Percentiles rank a stretch among this genome's conserved stretches.
Evolutionary conservation across 1,284 basidiomycete species (phyloP).

Genomic region (Pascua sp.): DNA sequence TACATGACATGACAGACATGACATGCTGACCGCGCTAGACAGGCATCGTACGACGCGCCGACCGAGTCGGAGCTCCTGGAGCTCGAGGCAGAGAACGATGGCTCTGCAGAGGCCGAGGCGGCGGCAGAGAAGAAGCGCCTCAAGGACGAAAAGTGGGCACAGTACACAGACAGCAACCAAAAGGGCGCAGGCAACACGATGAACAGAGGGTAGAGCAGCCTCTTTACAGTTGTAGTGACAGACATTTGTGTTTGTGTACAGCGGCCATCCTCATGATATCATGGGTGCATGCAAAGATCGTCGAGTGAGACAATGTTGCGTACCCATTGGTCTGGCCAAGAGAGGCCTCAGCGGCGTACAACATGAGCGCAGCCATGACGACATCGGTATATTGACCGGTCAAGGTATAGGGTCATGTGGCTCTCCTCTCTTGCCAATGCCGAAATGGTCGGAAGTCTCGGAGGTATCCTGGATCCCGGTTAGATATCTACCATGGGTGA

Average conservation of each 20-base stretch:
- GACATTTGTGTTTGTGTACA: neutral
- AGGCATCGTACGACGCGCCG: constrained; percentile 62
- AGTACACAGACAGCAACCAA: constrained; percentile 72
- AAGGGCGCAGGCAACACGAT: constrained; percentile 88
- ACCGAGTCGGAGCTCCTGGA: constrained; percentile 74
- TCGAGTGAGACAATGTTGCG: neutral
- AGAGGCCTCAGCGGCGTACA: too few relatives aligned
- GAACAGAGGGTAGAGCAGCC: constrained; percentile 68
- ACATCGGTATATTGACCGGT: too few relatives aligned
- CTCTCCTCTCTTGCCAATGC: too few relatives aligned
- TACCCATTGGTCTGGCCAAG: too few relatives aligned
- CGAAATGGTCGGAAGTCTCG: too few relatives aligned
- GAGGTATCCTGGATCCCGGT: too few relatives aligned
- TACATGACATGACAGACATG: neutral
- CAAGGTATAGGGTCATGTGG: too few relatives aligned
- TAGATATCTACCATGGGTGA: too few relatives aligned
- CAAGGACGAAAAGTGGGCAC: constrained; percentile 84
- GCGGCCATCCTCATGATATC: neutral
- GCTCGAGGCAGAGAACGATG: constrained; percentile 78
- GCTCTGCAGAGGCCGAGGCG: constrained; percentile 64
- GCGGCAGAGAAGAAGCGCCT: constrained; percentile 71
- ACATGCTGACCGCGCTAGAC: constrained; percentile 52
- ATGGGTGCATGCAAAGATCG: neutral
- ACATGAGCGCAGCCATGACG: too few relatives aligned
- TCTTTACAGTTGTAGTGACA: neutral